These are phyloP conservation scores for Trichoderma sp. DNA, from an alignment of 2,329 filamentous ascomycete genomes.

Conservation along the genomic window DNA sequence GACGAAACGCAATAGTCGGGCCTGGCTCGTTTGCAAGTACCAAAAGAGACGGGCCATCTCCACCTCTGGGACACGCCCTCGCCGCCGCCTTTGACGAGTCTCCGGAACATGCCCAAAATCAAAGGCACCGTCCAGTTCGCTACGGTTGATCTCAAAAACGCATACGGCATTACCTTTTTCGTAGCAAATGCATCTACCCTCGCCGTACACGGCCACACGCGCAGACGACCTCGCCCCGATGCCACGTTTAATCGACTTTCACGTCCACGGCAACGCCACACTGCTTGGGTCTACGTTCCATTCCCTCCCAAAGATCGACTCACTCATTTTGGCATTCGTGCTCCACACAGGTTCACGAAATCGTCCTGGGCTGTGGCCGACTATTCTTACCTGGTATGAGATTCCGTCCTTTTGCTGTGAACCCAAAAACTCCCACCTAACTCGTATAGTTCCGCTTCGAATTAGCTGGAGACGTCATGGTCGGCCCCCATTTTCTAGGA, in stretches of 20 bases:
- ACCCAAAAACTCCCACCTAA: too few species aligned
- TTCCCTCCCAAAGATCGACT: not conserved
- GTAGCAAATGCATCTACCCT: not conserved
- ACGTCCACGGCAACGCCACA: not conserved
- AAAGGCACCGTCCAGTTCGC: not conserved
- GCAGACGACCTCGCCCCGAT: not conserved
- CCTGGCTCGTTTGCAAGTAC: not conserved
- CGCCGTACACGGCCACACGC: not conserved
- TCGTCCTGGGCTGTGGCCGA: not conserved
- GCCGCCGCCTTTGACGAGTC: not conserved
- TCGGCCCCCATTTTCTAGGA: not conserved
- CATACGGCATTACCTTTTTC: not conserved
- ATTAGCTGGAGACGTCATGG: not conserved
- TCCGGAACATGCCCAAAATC: not conserved
- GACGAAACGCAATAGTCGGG: not conserved
- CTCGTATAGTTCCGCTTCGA: not conserved
- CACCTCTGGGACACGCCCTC: not conserved
- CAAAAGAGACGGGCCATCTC: not conserved
- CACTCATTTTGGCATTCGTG: not conserved
- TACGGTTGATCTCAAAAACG: not conserved
- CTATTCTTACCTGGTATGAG: not conserved
- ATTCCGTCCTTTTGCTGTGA: too few species aligned
- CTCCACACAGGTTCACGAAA: too few species aligned
- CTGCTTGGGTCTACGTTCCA: not conserved
- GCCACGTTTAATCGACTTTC: not conserved